Evolutionary conservation across 2,329 filamentous ascomycete species (phyloP).

Genomic region (Aspergillus japonicus): DNA sequence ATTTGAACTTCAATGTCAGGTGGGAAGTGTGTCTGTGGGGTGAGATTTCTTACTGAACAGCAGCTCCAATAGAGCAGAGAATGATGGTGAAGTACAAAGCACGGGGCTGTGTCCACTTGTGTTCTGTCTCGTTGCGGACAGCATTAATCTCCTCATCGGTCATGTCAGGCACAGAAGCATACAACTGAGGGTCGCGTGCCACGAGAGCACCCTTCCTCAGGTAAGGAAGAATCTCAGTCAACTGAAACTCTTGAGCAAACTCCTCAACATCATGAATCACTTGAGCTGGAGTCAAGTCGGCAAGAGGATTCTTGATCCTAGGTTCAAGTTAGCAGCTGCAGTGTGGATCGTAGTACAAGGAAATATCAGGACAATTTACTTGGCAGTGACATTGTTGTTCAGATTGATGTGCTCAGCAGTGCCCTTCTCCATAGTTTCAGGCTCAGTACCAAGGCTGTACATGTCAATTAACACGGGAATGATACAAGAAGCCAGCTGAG

Average conservation of each 20-base stretch:
- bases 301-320: slow-evolving; percentile 50
- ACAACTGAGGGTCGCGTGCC: slow-evolving; percentile 49
- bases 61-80: slow-evolving; percentile 53
- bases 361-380: slow-evolving; percentile 19
- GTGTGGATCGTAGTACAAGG: not conserved
- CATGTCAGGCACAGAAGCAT: slow-evolving; percentile 45
- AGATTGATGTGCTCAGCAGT: slow-evolving; percentile 26
- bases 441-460: slow-evolving; percentile 12
- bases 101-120: slow-evolving; percentile 52
- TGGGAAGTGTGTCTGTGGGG: too few relatives aligned
- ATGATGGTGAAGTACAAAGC: slow-evolving; percentile 53
- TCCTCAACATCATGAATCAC: slow-evolving; percentile 44
- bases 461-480: slow-evolving; percentile 3
- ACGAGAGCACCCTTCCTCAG: slow-evolving; percentile 51
- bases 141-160: slow-evolving; percentile 43
- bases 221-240: slow-evolving; percentile 42
- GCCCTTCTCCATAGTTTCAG: slow-evolving; percentile 23
- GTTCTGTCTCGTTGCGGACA: slow-evolving; percentile 47
- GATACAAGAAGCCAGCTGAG: not conserved
- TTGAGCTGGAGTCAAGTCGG: slow-evolving; percentile 38
- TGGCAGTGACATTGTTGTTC: slow-evolving; percentile 30
- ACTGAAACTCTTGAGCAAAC: slow-evolving; percentile 42
- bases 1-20: not conserved
- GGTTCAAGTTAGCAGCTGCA: slow-evolving; percentile 1
- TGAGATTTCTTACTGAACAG: slow-evolving; percentile 45